phyloP scores from a whole-genome alignment of 2,329 filamentous ascomycete species.

The Lachnellula subtilissima region DNA sequence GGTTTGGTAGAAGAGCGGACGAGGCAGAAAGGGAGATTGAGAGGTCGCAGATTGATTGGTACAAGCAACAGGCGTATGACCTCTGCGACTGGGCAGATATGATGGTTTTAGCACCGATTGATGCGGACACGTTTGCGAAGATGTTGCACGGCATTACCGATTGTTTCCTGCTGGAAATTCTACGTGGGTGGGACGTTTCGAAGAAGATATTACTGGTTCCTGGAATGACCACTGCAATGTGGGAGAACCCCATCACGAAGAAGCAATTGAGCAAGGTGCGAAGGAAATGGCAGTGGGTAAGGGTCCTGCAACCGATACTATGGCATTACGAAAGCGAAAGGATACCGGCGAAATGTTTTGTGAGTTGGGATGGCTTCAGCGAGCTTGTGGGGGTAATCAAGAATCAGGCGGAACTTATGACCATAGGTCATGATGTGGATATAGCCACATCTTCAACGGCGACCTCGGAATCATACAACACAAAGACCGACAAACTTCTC shows the following conservation, averaged over 20 bases:
- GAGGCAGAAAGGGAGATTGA: conserved; percentile 25
- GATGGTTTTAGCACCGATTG: conserved; percentile 76
- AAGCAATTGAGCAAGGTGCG: conserved; percentile 81
- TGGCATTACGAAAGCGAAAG: conserved; percentile 68
- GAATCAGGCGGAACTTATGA: conserved; percentile 71
- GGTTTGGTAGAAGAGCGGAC: conserved; percentile 16
- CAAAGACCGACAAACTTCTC: conserved; percentile 43
- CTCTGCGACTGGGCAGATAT: conserved; percentile 85
- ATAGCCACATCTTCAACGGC: conserved; percentile 31
- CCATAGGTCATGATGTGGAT: conserved; percentile 64
- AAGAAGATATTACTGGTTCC: conserved; percentile 83
- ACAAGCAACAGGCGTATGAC: conserved; percentile 53
- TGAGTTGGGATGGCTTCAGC: conserved; percentile 61
- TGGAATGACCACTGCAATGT: conserved; percentile 84
- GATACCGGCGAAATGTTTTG: conserved; percentile 46
- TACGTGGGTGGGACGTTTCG: conserved; percentile 80
- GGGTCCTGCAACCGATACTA: conserved; percentile 72
- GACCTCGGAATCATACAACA: conserved; percentile 41
- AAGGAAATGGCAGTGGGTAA: conserved; percentile 81
- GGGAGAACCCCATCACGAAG: conserved; percentile 85
- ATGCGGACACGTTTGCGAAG: conserved; percentile 77
- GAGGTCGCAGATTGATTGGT: conserved; percentile 41
- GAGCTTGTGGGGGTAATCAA: conserved; percentile 70
- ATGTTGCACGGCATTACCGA: conserved; percentile 84
- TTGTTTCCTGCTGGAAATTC: conserved; percentile 72